Evolutionary conservation across 1,284 basidiomycete species (phyloP).

Genomic region (Tilletia horrida): DNA sequence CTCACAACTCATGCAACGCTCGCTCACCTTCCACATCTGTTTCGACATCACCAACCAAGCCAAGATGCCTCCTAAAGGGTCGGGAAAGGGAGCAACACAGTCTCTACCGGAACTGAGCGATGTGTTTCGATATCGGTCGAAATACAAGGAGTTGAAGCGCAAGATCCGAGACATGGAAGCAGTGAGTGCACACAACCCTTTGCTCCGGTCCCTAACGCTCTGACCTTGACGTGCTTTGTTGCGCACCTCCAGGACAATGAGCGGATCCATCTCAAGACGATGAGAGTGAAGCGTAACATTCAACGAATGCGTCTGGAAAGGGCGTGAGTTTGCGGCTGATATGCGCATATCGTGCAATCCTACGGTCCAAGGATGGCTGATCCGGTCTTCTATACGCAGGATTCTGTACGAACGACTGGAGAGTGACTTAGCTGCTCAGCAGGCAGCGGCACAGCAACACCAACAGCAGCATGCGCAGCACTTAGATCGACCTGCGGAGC

Average conservation of each 20-base stretch:
- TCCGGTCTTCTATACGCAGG: background rate
- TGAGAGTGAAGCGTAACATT: constrained; percentile 76
- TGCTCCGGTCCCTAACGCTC: too few species aligned
- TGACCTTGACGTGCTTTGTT: constrained; percentile 28
- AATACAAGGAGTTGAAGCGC: constrained; percentile 83
- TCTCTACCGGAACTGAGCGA: constrained; percentile 57
- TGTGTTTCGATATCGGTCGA: constrained; percentile 80
- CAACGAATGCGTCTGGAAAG: constrained; percentile 79
- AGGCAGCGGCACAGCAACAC: background rate
- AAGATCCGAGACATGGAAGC: constrained; percentile 83
- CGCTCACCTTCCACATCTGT: too few species aligned
- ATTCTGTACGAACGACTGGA: constrained; percentile 18
- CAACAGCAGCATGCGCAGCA: too few species aligned
- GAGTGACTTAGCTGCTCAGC: constrained; percentile 6
- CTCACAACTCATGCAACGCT: too few species aligned
- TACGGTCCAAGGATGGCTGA: background rate
- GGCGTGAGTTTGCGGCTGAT: constrained; percentile 64
- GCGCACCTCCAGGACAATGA: constrained; percentile 69
- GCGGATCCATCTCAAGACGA: constrained; percentile 72
- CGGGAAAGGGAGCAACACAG: background rate
- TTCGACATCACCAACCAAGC: background rate
- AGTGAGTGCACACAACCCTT: background rate
- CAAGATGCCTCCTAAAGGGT: constrained; percentile 14
- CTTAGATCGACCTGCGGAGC: background rate
- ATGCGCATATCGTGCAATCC: background rate